Percentiles rank a stretch among this genome's conserved stretches.
These are phyloP conservation scores for Neofusicoccum sp. DNA, from an alignment of 2,329 filamentous ascomycete species.

Conservation along the genomic window DNA sequence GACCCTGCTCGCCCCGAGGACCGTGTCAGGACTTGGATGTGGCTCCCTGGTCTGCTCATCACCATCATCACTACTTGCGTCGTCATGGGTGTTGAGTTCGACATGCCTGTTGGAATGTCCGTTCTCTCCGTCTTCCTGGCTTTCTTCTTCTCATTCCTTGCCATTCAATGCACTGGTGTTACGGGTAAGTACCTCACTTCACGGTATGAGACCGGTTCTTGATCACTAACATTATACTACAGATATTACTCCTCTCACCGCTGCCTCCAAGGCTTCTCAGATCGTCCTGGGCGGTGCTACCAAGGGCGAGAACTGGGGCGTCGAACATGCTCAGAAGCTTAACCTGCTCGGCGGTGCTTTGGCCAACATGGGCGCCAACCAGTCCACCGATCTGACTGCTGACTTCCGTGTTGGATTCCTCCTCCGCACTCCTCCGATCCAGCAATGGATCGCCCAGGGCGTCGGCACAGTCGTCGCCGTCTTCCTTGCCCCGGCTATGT, in stretches of 20 bases:
- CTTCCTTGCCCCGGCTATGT: conserved; percentile 65
- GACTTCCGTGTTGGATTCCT: conserved; percentile 70
- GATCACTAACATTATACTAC: conserved; percentile 24
- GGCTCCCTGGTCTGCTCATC: conserved; percentile 48
- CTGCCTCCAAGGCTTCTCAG: conserved; percentile 67
- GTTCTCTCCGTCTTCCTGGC: conserved; percentile 57
- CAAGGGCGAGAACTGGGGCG: conserved; percentile 50
- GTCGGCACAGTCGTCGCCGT: conserved; percentile 63
- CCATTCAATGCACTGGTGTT: conserved; percentile 60
- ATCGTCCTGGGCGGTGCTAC: conserved; percentile 66
- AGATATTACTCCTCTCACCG: conserved; percentile 63
- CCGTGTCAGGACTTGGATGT: conserved; percentile 55
- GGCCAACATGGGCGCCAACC: conserved; percentile 40
- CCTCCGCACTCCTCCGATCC: conserved; percentile 61
- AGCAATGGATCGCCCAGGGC: conserved; percentile 66
- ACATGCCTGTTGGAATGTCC: conserved; percentile 57
- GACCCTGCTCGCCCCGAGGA: conserved; percentile 50
- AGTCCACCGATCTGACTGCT: conserved; percentile 29
- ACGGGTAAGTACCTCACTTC: conserved; percentile 28
- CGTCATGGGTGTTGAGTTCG: conserved; percentile 54
- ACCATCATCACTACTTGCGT: conserved; percentile 52
- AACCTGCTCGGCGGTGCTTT: conserved; percentile 63
- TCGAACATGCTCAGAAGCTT: conserved; percentile 58
- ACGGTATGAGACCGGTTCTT: not conserved
- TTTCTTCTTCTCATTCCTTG: conserved; percentile 62